Percentiles rank a stretch among this genome's conserved stretches.
These are phyloP conservation scores for Saccharomyces hybrid DNA, from an alignment of 1,139 yeast species.

Conservation along the genomic window DNA sequence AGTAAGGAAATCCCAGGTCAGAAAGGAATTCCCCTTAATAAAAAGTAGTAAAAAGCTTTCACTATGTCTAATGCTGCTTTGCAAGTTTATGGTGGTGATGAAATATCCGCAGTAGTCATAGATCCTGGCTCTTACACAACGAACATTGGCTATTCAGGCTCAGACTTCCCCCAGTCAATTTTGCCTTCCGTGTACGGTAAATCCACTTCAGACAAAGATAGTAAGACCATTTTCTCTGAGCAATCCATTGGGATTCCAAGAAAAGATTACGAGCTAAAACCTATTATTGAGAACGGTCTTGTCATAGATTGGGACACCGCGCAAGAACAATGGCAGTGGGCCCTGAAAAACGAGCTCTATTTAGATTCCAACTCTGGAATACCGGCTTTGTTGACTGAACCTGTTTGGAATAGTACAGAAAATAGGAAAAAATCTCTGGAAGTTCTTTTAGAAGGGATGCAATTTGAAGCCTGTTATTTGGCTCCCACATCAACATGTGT, in stretches of 20 bases:
- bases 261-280: slow-evolving; percentile 44
- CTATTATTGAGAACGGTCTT: slow-evolving; percentile 54
- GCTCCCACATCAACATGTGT: slow-evolving; percentile 86
- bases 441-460: slow-evolving; percentile 60
- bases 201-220: slow-evolving; percentile 14
- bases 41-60: too few relatives aligned
- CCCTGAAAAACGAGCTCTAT: slow-evolving; percentile 35
- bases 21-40: too few relatives aligned
- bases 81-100: slow-evolving; percentile 62
- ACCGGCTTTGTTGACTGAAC: slow-evolving; percentile 31
- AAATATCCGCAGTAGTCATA: slow-evolving; percentile 80
- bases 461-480: slow-evolving; percentile 79
- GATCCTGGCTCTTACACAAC: slow-evolving; percentile 87
- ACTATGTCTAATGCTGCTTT: slow-evolving; percentile 29
- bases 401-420: slow-evolving; percentile 59
- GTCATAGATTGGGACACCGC: slow-evolving; percentile 73
- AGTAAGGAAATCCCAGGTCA: too few relatives aligned
- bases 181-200: slow-evolving; percentile 56
- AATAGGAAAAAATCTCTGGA: slow-evolving; percentile 73
- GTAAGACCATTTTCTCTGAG: slow-evolving; percentile 40
- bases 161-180: slow-evolving; percentile 76
- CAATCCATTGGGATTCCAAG: slow-evolving; percentile 52
- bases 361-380: slow-evolving; percentile 35
- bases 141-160: slow-evolving; percentile 89
- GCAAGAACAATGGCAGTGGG: slow-evolving; percentile 54